These are phyloP conservation scores for Carpinus fangiana DNA, from an alignment of 306 rosid species.

Conservation along the genomic window DNA sequence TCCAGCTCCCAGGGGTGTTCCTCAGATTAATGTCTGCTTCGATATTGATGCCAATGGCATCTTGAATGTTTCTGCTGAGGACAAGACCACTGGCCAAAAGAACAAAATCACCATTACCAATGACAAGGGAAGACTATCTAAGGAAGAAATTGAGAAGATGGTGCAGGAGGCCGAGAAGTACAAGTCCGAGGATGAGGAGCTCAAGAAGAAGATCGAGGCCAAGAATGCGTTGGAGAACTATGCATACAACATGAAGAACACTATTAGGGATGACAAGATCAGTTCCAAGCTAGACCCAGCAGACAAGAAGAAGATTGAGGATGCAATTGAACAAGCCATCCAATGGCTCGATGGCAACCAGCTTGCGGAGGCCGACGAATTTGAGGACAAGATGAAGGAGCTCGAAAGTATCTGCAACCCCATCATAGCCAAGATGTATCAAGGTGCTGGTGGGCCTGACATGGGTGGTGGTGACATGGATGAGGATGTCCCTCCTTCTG, in stretches of 20 bases:
- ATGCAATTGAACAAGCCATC: conserved; percentile 59
- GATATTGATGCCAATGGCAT: conserved; percentile 77
- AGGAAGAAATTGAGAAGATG: conserved; percentile 80
- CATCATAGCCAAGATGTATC: conserved; percentile 77
- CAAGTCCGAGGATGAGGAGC: conserved; percentile 80
- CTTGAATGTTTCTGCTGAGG: conserved; percentile 69
- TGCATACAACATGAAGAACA: conserved; percentile 76
- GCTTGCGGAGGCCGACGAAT: conserved; percentile 67
- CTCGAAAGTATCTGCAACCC: conserved; percentile 68
- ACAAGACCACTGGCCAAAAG: conserved; percentile 75
- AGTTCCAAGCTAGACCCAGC: conserved; percentile 51
- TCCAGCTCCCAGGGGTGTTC: conserved; percentile 77
- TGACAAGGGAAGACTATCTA: conserved; percentile 71
- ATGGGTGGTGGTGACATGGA: conserved; percentile 34
- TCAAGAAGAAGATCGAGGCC: conserved; percentile 69
- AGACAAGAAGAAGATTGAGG: conserved; percentile 70
- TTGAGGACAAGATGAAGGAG: conserved; percentile 83
- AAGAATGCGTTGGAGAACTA: conserved; percentile 77
- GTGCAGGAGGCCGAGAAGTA: conserved; percentile 82
- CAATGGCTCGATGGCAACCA: conserved; percentile 72
- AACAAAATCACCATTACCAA: conserved; percentile 82
- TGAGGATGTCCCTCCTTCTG: conserved; percentile 55
- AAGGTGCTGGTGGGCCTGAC: conserved; percentile 59
- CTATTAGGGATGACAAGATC: conserved; percentile 70
- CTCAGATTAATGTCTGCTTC: conserved; percentile 71